Base-by-base conservation (phyloP, 371 early-diverging fungal species). In the Lichtheimia ornata region DNA sequence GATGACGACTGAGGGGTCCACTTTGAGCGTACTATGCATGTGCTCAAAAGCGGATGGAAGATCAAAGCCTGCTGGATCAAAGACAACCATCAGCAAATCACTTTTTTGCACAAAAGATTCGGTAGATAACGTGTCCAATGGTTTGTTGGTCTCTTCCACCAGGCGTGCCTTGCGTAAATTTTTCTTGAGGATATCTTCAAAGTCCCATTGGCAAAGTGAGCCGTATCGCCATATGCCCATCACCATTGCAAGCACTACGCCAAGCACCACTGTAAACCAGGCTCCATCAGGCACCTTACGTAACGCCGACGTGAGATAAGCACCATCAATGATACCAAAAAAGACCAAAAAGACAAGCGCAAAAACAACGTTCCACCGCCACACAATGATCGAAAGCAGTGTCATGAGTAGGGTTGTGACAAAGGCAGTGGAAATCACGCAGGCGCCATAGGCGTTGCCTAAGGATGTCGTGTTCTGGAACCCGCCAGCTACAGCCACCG, bases 381-480 rank as follows among this genome's bases (percentile, higher is more conserved):
- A 76, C 9, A 76, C 77, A 24, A 73, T 56, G 2, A 51, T 25
- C 20, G 69, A 64, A 12, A 67, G 53, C 13, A 73, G 44, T 5
- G 71, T 52, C 22, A 69, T 51, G 1, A 76, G 56, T 5, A 63
- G 62, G 12, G 77, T 76, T 5, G 77, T 71, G n/a, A 76, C 53
- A 25, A 71, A 62, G 47, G 67, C 61, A 1, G 70, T 63, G 9
- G 61, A 27, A 5, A 64, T 61, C 9, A 71, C 71, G 18, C 70
- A 70, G 4, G 67, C 59, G 17, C 77, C 77, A 51, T 73, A 76
- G 14, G 76, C 76, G 50, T 62, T 60, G 14, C 69, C 69, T 5
- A 76, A 54, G n/a, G 64, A 65, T 18, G 58, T 62, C 0, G 73
- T 69, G 35, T 67, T 62, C 27, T 64, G 68, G 70, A 86, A 86